Conservation (phyloP, 768 basidiomycete species). For the Suillus plorans region DNA sequence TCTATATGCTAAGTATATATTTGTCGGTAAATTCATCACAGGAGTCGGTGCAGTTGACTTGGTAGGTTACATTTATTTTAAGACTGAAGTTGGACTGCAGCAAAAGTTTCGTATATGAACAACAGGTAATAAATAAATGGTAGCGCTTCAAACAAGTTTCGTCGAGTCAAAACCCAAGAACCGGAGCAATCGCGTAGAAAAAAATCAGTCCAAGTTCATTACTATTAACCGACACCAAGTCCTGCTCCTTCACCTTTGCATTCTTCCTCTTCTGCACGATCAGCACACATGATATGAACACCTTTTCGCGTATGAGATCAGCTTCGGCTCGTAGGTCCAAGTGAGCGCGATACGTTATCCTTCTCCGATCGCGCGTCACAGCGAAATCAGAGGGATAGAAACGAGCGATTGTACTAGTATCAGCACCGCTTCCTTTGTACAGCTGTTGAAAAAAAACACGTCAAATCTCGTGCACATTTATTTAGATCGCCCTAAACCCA, state of each 20-base stretch:
- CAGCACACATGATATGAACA: conserved; percentile 6
- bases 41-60: too few species aligned
- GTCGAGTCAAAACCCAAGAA: too few species aligned
- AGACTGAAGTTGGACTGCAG: too few species aligned
- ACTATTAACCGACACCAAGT: background rate
- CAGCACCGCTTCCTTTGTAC: background rate
- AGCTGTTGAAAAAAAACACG: background rate
- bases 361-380: background rate
- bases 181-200: too few species aligned
- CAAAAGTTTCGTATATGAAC: too few species aligned
- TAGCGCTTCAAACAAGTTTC: too few species aligned
- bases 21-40: too few species aligned
- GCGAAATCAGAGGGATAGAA: background rate
- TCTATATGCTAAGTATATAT: background rate
- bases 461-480: background rate
- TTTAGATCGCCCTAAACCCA: background rate
- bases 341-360: background rate
- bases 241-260: background rate
- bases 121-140: too few species aligned
- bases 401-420: background rate
- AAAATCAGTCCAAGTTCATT: too few species aligned
- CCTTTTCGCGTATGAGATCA: conserved; percentile 8
- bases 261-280: conserved; percentile 6
- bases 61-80: too few species aligned
- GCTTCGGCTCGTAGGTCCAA: conserved; percentile 1